phyloP scores from a whole-genome alignment of 1,284 basidiomycete genomes.

The Cystobasidium sp. region DNA sequence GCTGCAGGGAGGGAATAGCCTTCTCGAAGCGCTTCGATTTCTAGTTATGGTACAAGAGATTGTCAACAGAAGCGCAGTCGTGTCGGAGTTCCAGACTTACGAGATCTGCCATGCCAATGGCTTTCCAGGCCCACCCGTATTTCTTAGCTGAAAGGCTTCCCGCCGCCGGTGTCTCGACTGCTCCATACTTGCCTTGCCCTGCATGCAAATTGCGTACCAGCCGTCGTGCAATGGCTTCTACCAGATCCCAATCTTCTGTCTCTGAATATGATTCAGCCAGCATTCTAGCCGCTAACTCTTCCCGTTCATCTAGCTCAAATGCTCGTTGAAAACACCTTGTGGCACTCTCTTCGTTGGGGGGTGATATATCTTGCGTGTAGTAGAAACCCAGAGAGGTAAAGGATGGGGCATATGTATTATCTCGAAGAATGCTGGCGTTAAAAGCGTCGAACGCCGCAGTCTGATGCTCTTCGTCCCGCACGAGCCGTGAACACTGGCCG shows the following conservation, averaged over 20 bases:
- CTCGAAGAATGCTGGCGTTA: constrained; percentile 78
- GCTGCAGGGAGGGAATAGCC: constrained; percentile 85
- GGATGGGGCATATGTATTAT: constrained; percentile 79
- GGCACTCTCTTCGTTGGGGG: constrained; percentile 80
- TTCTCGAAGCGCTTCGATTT: constrained; percentile 73
- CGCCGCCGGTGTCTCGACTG: constrained; percentile 44
- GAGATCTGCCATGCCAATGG: constrained; percentile 88
- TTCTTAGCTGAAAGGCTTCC: constrained; percentile 68
- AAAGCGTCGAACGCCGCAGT: constrained; percentile 78
- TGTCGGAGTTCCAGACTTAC: constrained; percentile 61
- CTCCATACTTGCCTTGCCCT: constrained; percentile 10
- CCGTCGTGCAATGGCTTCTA: constrained; percentile 86
- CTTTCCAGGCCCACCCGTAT: constrained; percentile 95
- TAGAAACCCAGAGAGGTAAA: constrained; percentile 93
- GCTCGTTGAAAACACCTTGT: constrained; percentile 98
- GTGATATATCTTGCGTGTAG: constrained; percentile 73
- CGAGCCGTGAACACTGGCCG: constrained; percentile 76
- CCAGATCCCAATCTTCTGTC: constrained; percentile 92
- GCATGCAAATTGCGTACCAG: constrained; percentile 68
- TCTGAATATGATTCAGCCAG: constrained; percentile 89
- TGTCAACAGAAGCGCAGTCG: neutral
- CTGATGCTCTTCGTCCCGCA: constrained; percentile 58
- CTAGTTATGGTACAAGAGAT: constrained; percentile 58
- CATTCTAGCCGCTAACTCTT: constrained; percentile 79
- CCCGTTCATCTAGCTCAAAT: constrained; percentile 90